Evolutionary conservation across 768 basidiomycete genomes (phyloP), one percentile per base, ranked within the genome.

Genomic region (Asterophora parasitica): DNA sequence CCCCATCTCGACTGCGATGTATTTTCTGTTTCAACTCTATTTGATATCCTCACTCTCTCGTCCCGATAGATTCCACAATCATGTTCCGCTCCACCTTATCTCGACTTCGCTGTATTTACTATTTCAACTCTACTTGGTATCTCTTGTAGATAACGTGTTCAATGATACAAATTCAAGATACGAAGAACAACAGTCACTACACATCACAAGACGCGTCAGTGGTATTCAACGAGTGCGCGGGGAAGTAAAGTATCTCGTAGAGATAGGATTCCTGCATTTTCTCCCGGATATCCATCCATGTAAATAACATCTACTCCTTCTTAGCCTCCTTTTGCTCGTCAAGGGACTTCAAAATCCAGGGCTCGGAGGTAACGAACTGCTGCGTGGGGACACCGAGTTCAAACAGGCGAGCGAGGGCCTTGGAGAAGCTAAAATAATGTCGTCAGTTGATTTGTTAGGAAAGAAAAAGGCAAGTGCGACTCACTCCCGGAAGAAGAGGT

Each of bases 401-500:
- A 55, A 98, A 82, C 39, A 98, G 80, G 53, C 78, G 83, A 35
- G 80, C 60, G 48, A 93, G 80, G 19, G 77, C 89, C 34, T 73
- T 75, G 41, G 93, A 79, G 76, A 97, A 98, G 70, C 92, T 94
- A 38, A 11, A 41, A 52, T 1, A 50, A 43, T 48, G 17, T 46
- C 54, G 51, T 39, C 33, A 53, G 39, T 30, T 32, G 16, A 20
- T 17, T 35, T 19, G 15, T 28, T 7, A 30, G 13, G 28, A 31
- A 20, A 42, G 13, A 12, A 10, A 41, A 46, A 26, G 28, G n/a
- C n/a, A n/a, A 20, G 16, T 12, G 26, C 15, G 16, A 75, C 87
- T 56, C 64, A 96, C 91, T 97, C 95, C 64, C 85, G 84, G 79
- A 97, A 97, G 81, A 89, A 99, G 16, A 88, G 73, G 5, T 86